Evolutionary conservation across 331 rosid species (phyloP), one percentile per base, ranked within the genome.

Genomic region (Prunus yedoensis): DNA sequence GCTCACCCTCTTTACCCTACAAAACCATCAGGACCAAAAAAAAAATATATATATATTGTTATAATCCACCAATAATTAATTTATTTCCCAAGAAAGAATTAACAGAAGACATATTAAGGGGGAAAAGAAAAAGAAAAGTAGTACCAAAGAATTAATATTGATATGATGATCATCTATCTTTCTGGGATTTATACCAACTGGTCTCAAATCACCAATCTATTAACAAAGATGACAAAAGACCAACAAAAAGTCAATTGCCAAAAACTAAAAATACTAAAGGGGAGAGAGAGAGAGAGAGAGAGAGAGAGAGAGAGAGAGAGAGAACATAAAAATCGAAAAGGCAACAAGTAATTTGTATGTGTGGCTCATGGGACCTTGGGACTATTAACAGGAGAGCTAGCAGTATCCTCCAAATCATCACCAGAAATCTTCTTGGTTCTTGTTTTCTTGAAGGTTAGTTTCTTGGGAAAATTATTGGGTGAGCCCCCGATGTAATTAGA

Each of bases 321-420:
- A n/a, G n/a, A n/a, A n/a, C 4, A 23, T 13, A 28, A 13, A 25
- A 13, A 25, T 17, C 7, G 2, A 11, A 52, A 58, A 59, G 8
- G 64, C 10, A 61, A 32, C 11, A 66, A 43, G 10, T 20, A 43
- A 51, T 51, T 63, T 35, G 68, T 63, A 35, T 30, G 68, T 18
- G 41, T 21, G 51, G 11, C 15, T 74, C 23, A 52, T 52, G 35
- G 47, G 41, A 94, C 99, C 97, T 92, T 92, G 81, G 99, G 99
- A 84, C 97, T 94, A 65, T 80, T 94, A 52, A 88, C 87, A 4
- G 97, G 97, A 27, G 99, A 94, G 65, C 96, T 86, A 63, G 99
- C 99, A 71, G 99, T 94, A 74, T 94, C 99, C 73, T 92, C 99
- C 76, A 94, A 86, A 76, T 89, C 89, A 60, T 78, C 60, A 13